Base-by-base conservation (phyloP, 106 monocot species). In the Apostasia ramifera region DNA sequence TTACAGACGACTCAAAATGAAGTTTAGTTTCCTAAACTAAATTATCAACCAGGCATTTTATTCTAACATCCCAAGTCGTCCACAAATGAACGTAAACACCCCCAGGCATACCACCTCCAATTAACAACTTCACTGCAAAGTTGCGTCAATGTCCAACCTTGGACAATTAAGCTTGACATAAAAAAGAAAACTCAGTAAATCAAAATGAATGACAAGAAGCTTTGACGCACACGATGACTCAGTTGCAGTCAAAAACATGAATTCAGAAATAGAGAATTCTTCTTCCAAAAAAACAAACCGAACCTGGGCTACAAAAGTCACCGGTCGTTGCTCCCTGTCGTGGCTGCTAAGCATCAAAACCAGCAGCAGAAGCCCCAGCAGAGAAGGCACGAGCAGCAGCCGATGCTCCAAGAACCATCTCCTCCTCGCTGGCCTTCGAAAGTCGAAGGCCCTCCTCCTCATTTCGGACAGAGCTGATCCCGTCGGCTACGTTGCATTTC, bases 351-450 rank as follows among this genome's bases (percentile, higher is more conserved):
- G 0, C 9, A 75, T 51, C 45, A 75, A n/a, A 8, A 75, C 9
- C 40, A 66, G 67, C 74, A 75, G 6, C 15, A 75, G 48, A 9
- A 68, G 59, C 12, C 57, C 58, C 15, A 75, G 45, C 11, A 66
- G 13, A 40, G 58, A 42, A 38, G 59, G 45, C 3, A 75, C 12
- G 5, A 59, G 9, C 40, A 66, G 51, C 11, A 59, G 4, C 74
- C 74, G 58, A 50, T n/a, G 10, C 50, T 58, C 67, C 26, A 44
- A 53, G 45, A 66, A 6, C 74, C 57, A 75, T 67, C 67, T 66
- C 67, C 74, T 75, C 45, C 74, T 75, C 44, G 57, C 57, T 66
- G 65, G 65, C 58, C 74, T 59, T 12, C 74, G 66, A 41, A 59
- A 51, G 49, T 75, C 74, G n/a, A 67, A 67, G 39, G 59, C 67